Base-by-base conservation (phyloP, 192 early-diverging fungal genomes). In the Backusella sp. region DNA sequence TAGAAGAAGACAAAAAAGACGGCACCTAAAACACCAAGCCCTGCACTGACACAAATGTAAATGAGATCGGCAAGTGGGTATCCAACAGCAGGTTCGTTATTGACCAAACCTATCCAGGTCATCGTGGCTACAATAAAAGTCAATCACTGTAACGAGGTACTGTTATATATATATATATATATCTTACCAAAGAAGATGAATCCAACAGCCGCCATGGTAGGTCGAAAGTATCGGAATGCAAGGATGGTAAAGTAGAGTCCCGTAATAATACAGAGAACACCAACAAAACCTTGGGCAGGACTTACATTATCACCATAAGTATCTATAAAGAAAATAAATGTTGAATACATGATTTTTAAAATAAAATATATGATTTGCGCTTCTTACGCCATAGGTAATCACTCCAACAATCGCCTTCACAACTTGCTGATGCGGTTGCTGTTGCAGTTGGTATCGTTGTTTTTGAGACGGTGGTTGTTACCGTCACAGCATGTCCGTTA, bases 141-240 rank as follows among this genome's bases (percentile, higher is more conserved):
- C 32, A 32, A 32, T 32, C 32, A 32, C 32, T 3, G 6, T 52
- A 19, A 19, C 46, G 11, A 15, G 19, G 46, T 49, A 8, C 4
- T 19, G 6, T n/a, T 53, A 23, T 41, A 11, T 41, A 41, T 23
- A 53, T 28, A 28, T 28, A 28, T 32, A 32, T 32, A 32, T 32
- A 32, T 32, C 34, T 79, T 84, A 75, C 82, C 86, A 72, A 90
- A 81, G 69, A 85, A 82, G 39, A 86, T 73, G 52, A 90, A 87
- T 9, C 86, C 85, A 36, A 80, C 73, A 36, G 85, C 49, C 32
- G 76, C 84, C 79, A 90, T 70, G 35, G 83, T 84, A 36, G 84
- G 70, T 17, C 79, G 80, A 80, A 89, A 87, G 73, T 83, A 77
- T 7, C 87, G 80, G 76, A 73, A 83, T n/a, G 85, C 87, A 74